A percentile compares a stretch with the other conserved stretches of the same genome.
Conservation (phyloP, 331 rosid species). For the Cucumis variabilis region DNA sequence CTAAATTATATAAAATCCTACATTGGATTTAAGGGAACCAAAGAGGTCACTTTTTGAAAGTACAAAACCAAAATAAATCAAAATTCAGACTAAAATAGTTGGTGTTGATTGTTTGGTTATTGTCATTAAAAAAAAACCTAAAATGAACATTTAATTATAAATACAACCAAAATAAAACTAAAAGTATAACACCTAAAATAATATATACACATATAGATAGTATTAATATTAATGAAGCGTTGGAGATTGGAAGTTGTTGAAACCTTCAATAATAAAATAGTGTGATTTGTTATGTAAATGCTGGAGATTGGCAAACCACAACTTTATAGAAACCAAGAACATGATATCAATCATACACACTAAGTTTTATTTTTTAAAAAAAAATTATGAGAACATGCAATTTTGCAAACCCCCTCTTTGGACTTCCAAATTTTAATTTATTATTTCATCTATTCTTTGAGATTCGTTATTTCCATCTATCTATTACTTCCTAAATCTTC, state of each 20-base stretch:
- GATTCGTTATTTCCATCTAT: not conserved
- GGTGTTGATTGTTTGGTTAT: too few species aligned
- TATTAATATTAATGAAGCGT: not conserved
- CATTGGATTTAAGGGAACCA: too few species aligned
- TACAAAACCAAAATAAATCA: too few species aligned
- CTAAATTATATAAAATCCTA: too few species aligned
- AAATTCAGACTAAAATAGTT: too few species aligned
- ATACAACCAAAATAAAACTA: too few species aligned
- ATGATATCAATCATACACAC: slow-evolving; percentile 17
- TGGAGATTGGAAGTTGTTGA: not conserved
- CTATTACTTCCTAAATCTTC: not conserved
- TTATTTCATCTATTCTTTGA: not conserved
- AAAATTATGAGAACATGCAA: not conserved
- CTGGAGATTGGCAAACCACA: slow-evolving; percentile 20
- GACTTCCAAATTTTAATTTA: not conserved
- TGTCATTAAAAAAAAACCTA: too few species aligned
- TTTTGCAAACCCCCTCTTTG: not conserved
- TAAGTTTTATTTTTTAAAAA: not conserved
- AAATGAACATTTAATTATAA: too few species aligned
- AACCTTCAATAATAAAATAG: not conserved
- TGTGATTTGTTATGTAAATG: not conserved
- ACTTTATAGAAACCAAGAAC: slow-evolving; percentile 18
- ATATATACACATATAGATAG: too few species aligned
- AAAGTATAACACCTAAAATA: too few species aligned
- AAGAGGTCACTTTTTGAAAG: too few species aligned